Evolutionary conservation across 1,284 basidiomycete species (phyloP).

Genomic region (Austroboletus niveus): DNA sequence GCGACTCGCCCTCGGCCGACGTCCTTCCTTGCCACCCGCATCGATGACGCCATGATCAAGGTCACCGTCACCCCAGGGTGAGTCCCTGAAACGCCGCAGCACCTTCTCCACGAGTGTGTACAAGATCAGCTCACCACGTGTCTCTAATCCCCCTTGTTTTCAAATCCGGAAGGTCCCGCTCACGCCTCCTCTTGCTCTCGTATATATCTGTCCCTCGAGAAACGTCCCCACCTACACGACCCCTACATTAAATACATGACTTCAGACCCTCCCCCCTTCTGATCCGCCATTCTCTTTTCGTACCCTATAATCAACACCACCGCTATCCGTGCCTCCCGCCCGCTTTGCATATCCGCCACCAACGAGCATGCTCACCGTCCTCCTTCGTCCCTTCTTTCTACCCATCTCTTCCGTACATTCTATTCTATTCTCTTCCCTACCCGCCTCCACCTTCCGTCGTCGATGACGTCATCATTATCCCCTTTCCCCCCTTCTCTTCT

Average conservation of each 20-base stretch:
- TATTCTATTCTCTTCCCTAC: background rate
- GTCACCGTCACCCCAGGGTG: constrained; percentile 6
- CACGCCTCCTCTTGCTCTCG: background rate
- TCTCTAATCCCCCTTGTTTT: background rate
- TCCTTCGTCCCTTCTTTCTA: background rate
- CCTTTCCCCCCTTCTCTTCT: background rate
- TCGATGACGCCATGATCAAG: constrained; percentile 9
- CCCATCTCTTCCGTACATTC: too few relatives aligned
- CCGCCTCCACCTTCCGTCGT: background rate
- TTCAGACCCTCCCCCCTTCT: background rate
- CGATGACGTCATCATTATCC: constrained; percentile 4
- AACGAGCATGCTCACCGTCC: constrained; percentile 8
- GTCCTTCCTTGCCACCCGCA: too few relatives aligned
- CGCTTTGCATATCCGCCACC: background rate
- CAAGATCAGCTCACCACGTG: constrained; percentile 16
- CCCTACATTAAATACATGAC: constrained; percentile 3
- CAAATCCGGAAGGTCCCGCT: background rate
- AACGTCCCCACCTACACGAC: background rate
- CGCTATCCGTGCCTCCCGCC: too few relatives aligned
- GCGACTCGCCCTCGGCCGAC: background rate
- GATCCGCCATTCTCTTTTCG: constrained; percentile 5
- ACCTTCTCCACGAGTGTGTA: constrained; percentile 16
- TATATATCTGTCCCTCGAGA: background rate
- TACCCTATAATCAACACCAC: background rate
- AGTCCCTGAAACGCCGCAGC: constrained; percentile 28